Conservation (phyloP, 805 yeast species). For the Cyberlindnera xylosilytica region DNA sequence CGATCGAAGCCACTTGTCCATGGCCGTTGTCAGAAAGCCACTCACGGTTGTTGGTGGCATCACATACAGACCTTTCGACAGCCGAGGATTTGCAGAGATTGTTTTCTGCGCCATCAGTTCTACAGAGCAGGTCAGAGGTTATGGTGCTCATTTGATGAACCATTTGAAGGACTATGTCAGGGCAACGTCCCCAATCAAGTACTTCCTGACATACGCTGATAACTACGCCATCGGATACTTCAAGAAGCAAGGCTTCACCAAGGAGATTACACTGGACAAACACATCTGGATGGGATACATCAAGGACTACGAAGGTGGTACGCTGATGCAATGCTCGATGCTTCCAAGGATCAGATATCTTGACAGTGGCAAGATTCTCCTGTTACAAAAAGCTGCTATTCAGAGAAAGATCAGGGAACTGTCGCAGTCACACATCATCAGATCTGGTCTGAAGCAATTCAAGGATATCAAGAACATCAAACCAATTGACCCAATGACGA, state of each 20-base stretch:
- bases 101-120: slow-evolving; percentile 98
- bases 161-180: slow-evolving; percentile 94
- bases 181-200: slow-evolving; percentile 78
- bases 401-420: slow-evolving; percentile 76
- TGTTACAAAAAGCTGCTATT: slow-evolving; percentile 90
- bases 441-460: slow-evolving; percentile 79
- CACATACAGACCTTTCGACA: slow-evolving; percentile 91
- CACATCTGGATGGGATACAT: slow-evolving; percentile 97
- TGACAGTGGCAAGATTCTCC: slow-evolving; percentile 80
- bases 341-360: slow-evolving; percentile 83
- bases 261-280: slow-evolving; percentile 84
- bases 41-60: slow-evolving; percentile 97
- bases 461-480: slow-evolving; percentile 42
- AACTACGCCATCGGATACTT: slow-evolving; percentile 98
- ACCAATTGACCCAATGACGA: slow-evolving; percentile 72
- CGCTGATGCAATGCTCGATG: slow-evolving; percentile 96
- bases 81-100: slow-evolving; percentile 91
- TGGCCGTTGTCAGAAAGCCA: slow-evolving; percentile 94
- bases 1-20: slow-evolving; percentile 90
- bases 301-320: slow-evolving; percentile 98
- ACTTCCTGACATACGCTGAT: slow-evolving; percentile 94
- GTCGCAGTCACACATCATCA: slow-evolving; percentile 73
- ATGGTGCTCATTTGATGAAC: slow-evolving; percentile 98
- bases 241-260: slow-evolving; percentile 97
- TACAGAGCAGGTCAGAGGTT: slow-evolving; percentile 96